Conservation (phyloP, 2,329 filamentous ascomycete genomes). For the Boeremia lycopersici region DNA sequence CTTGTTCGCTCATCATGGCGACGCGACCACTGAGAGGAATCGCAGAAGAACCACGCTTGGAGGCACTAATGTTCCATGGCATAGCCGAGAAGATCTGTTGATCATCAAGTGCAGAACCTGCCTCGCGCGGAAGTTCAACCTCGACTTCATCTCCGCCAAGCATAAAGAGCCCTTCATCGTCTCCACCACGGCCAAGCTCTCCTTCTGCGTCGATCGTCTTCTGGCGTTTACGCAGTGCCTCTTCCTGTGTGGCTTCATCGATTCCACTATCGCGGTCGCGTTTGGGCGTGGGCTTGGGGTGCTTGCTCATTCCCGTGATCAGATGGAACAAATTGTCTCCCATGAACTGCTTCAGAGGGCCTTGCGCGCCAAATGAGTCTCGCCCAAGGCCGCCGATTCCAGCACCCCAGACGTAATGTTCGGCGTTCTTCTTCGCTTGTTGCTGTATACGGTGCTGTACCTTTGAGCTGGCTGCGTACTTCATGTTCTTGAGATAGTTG, state of each 20-base stretch:
- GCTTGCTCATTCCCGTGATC: conserved; percentile 50
- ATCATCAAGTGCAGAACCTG: conserved; percentile 69
- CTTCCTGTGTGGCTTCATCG: conserved; percentile 40
- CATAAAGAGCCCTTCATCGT: conserved; percentile 41
- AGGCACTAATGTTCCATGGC: conserved; percentile 70
- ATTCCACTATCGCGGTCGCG: conserved; percentile 44
- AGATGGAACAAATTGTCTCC: conserved; percentile 60
- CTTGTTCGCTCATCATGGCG: conserved; percentile 45
- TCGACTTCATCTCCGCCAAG: conserved; percentile 54
- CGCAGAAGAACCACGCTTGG: conserved; percentile 58
- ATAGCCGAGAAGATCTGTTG: conserved; percentile 68
- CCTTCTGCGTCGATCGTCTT: conserved; percentile 41
- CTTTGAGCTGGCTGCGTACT: conserved; percentile 53
- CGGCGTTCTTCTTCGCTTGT: conserved; percentile 67
- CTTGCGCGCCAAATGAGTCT: conserved; percentile 28
- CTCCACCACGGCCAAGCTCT: conserved; percentile 42
- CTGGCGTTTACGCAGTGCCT: conserved; percentile 43
- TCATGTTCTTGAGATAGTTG: conserved; percentile 68
- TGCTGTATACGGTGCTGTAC: conserved; percentile 48
- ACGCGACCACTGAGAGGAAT: conserved; percentile 50
- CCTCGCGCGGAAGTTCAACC: conserved; percentile 74
- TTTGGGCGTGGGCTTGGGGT: conserved; percentile 32
- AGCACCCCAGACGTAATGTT: conserved; percentile 63
- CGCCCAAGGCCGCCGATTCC: conserved; percentile 62
- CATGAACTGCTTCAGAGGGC: conserved; percentile 63